Evolutionary conservation across 352 stramenopile genomes (phyloP).

Genomic region (Phytophthora melonis): DNA sequence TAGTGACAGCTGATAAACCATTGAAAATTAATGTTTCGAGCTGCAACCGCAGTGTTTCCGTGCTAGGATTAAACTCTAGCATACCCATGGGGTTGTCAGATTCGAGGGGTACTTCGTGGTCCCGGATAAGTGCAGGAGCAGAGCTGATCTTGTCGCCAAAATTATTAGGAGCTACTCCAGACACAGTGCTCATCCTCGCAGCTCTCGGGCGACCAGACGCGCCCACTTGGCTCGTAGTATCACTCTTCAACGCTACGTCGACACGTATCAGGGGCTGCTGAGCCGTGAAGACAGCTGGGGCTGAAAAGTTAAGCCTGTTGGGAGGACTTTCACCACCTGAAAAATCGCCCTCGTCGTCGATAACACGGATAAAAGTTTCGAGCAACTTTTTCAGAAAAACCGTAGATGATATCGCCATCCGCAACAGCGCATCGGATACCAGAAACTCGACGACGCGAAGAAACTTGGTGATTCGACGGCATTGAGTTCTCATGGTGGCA

Average conservation of each 20-base stretch:
- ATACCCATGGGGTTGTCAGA: constrained; percentile 33
- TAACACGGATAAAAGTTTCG: constrained; percentile 44
- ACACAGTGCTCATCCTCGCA: neutral
- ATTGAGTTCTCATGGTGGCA: constrained; percentile 91
- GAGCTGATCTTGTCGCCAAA: neutral
- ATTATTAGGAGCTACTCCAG: neutral
- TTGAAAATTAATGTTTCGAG: constrained; percentile 77
- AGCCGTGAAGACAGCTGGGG: constrained; percentile 8
- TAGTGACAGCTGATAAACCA: constrained; percentile 73
- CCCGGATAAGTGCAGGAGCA: neutral
- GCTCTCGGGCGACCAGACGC: neutral
- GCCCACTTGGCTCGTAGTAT: neutral
- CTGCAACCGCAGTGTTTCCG: constrained; percentile 68
- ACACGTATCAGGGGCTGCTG: constrained; percentile 66
- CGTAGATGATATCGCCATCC: constrained; percentile 71
- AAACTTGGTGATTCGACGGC: constrained; percentile 92
- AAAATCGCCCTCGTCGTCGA: constrained; percentile 6
- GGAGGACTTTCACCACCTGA: constrained; percentile 4
- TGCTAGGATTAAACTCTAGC: constrained; percentile 61
- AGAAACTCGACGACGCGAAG: constrained; percentile 93
- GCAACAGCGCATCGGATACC: constrained; percentile 80
- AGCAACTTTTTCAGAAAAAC: constrained; percentile 55
- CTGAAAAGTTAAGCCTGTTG: neutral
- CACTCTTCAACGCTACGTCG: constrained; percentile 56
- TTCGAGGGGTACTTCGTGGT: neutral